Conservation (phyloP, 345 rosid species). For the Boechera stricta region DNA sequence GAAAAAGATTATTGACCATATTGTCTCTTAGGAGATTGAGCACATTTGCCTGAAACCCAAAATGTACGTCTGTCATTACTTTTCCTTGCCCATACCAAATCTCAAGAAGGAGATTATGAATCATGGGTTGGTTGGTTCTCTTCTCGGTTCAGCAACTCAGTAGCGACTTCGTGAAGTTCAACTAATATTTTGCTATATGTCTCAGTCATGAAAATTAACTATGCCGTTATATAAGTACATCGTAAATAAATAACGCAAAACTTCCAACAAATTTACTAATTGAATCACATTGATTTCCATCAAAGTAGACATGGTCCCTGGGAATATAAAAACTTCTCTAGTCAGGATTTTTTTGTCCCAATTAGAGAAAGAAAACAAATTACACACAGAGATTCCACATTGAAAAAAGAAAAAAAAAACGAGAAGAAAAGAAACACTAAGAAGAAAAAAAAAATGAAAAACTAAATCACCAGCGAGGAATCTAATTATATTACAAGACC, state of each 20-base stretch:
- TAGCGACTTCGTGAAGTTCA: neutral
- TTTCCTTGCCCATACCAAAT: no score
- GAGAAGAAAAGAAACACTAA: neutral
- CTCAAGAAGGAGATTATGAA: no score
- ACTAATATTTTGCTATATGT: neutral
- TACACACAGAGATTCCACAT: slow-evolving; percentile 38
- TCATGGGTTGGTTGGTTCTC: neutral
- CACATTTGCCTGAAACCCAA: no score
- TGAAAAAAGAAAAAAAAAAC: slow-evolving; percentile 27
- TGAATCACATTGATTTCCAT: slow-evolving; percentile 27
- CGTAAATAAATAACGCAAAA: neutral
- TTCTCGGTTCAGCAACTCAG: no score
- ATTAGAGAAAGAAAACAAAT: slow-evolving; percentile 41
- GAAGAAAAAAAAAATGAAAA: neutral
- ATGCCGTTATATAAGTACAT: neutral
- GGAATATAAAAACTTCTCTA: slow-evolving; percentile 42
- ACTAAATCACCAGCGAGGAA: slow-evolving; percentile 34
- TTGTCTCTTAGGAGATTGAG: no score
- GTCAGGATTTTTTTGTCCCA: slow-evolving; percentile 36
- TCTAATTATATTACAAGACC: slow-evolving; percentile 47
- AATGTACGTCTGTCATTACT: no score
- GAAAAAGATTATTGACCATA: no score
- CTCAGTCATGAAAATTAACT: neutral
- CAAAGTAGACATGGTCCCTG: slow-evolving; percentile 42
- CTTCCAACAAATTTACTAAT: slow-evolving; percentile 16